Evolutionary conservation across 2,329 filamentous ascomycete species (phyloP), one percentile per base, ranked within the genome.

Genomic region (Hymenoscyphus fructigenus): DNA sequence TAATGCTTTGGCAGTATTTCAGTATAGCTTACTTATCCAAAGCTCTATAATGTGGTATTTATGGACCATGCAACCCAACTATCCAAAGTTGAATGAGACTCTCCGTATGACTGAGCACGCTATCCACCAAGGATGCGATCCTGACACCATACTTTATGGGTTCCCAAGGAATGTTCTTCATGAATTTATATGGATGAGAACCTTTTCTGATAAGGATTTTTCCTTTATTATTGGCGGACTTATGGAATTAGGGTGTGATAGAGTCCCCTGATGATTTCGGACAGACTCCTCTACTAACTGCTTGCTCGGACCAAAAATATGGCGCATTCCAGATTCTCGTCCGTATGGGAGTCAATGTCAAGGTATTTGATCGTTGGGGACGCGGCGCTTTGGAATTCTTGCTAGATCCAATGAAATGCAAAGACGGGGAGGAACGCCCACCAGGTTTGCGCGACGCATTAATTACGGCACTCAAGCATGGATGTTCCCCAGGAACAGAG

Each of bases 371-470:
- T 20, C 0, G 20, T 5, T 7, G 9, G 5, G 41, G 41, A 1
- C 1, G 3, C 10, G 41, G 41, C 2, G 41, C n/a, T 47, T 20
- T 47, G 7, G 0, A 20, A 20, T 14, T 47, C 5, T 6, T 47
- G n/a, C 41, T 41, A 3, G 0, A 2, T 2, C 14, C 4, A 41
- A 0, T 2, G 1, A 1, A 6, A 9, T 9, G 10, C 20, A 5
- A 20, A 47, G 7, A 1, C 2, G n/a, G 17, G 4, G 1, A 9
- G 5, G 17, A 47, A 2, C n/a, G 7, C 17, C 17, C 10, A 1
- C 1, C n/a, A 7, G 41, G 15, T 20, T 41, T 41, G 5, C 41
- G 41, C 17, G 41, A 23, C 3, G n/a, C 5, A 47, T 20, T 23
- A 20, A 23, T 20, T 10, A 47, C n/a, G 2, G 41, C 41, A n/a